Conservation (phyloP, 441 rosid species). For the Bocquillonia castaneifolia region DNA sequence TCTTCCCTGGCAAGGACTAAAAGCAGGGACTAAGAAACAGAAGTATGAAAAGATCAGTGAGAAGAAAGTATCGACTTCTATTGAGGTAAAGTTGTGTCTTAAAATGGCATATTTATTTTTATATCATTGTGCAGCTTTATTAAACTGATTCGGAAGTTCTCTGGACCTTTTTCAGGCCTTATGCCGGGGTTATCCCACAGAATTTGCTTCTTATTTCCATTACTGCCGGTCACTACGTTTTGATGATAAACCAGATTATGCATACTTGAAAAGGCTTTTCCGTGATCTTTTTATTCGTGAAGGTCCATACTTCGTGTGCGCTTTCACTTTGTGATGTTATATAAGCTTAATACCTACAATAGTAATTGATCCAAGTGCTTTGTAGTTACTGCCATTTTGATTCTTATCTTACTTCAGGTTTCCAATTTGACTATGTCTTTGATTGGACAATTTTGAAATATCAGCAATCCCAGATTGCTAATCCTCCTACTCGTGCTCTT, state of each 20-base stretch:
- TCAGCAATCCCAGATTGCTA: conserved; percentile 82
- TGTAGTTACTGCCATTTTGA: background rate
- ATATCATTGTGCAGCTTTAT: background rate
- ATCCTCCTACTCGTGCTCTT: conserved; percentile 62
- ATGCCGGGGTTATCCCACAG: conserved; percentile 92
- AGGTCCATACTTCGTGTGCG: conserved; percentile 44
- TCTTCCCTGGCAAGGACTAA: conserved; percentile 95
- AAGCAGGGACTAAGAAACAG: conserved; percentile 91
- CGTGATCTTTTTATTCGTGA: conserved; percentile 97
- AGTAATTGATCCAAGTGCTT: background rate
- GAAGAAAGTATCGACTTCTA: conserved; percentile 79
- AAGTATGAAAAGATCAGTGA: conserved; percentile 89
- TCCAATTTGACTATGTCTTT: conserved; percentile 92
- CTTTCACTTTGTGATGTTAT: conserved; percentile 6
- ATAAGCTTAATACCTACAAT: background rate
- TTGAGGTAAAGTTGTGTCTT: conserved; percentile 52
- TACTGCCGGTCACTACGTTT: conserved; percentile 89
- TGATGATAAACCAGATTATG: conserved; percentile 95
- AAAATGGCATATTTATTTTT: background rate
- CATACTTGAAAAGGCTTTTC: conserved; percentile 82
- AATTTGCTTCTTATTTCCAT: conserved; percentile 95
- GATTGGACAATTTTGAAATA: conserved; percentile 98
- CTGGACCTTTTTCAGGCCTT: conserved; percentile 47
- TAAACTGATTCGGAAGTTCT: conserved; percentile 19
- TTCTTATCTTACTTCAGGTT: conserved; percentile 47